Base-by-base conservation (phyloP, 1,284 basidiomycete species). In the Ganoderma meredithae region DNA sequence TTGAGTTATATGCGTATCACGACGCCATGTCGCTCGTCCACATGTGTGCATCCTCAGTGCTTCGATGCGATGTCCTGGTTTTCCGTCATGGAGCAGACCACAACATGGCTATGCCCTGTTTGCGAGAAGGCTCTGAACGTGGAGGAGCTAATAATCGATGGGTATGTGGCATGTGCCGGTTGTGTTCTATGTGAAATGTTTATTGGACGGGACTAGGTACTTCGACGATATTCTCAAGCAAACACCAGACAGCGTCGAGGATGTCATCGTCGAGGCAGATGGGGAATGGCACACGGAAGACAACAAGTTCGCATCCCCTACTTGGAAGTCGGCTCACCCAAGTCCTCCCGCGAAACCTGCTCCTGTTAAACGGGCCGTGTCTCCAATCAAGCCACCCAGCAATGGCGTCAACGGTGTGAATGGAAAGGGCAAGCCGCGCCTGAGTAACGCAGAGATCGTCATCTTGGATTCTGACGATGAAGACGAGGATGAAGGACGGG, bases 11-110 rank as follows among this genome's bases (percentile, higher is more conserved):
- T 92, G 80, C 93, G 97, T 13, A 92, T 99, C 68, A 84, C 81
- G 36, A 93, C 89, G 0, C 97, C 98, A 2, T 92, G 94, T 77
- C 92, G 97, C 19, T 97, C 97, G 0, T 85, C 83, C 15, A 83
- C 86, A 70, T 99, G 98, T 78, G 89, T 93, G 27, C 98, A 99
- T 79, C 83, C 95, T 2, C 95, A 98, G 76, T 99, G 98, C 80
- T 99, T 99, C 79, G 98, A 99, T 79, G 96, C 97, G 0, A 86
- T 87, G 25, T 95, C 94, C 62, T 99, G 97, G 95, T 96, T 94
- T 75, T 93, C 92, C 27, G 90, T 98, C 78, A 99, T 98, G 88
- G 95, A 97, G 76, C 93, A 95, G 81, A 97, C 97, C 6, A 98
- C 98, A 0, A 96, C 96, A 40, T 99, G 95, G 94, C 80, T 92